These are phyloP conservation scores for Cyberlindnera petersonii DNA, from an alignment of 805 yeast genomes.

Conservation along the genomic window DNA sequence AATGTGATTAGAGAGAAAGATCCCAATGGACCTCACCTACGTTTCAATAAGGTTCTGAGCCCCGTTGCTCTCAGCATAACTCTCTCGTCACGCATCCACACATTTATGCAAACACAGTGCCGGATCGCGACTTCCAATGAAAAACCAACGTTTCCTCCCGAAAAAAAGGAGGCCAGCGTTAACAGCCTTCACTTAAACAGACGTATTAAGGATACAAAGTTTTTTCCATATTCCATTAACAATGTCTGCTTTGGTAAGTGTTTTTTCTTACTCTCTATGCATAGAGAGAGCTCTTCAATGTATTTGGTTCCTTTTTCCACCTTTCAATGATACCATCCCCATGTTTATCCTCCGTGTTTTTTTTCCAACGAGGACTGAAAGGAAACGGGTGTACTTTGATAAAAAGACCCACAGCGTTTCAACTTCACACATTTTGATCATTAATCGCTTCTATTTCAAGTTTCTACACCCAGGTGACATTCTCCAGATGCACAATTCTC, in stretches of 20 bases:
- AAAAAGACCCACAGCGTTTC: too few relatives aligned
- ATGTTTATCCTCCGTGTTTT: not conserved
- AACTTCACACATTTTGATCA: too few relatives aligned
- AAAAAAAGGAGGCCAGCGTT: constrained; percentile 11
- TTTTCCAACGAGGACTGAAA: not conserved
- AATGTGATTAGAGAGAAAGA: too few relatives aligned
- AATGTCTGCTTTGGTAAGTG: constrained; percentile 23
- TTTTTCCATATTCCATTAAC: constrained; percentile 15
- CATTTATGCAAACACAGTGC: constrained; percentile 1
- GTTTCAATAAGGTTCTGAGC: constrained; percentile 3
- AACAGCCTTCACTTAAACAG: too few relatives aligned
- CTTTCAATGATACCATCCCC: not conserved
- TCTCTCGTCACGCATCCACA: not conserved
- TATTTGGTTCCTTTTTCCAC: not conserved
- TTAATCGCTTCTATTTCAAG: too few relatives aligned
- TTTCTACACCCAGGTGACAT: too few relatives aligned
- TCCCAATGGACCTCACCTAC: not conserved
- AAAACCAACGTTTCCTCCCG: constrained; percentile 14
- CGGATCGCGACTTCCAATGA: constrained; percentile 14
- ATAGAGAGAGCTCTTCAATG: not conserved
- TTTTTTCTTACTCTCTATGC: not conserved
- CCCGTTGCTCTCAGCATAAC: constrained; percentile 1
- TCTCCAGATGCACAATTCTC: too few relatives aligned
- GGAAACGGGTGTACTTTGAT: constrained; percentile 1
- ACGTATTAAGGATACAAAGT: too few relatives aligned